Base-by-base conservation (phyloP, 2,329 filamentous ascomycete species). In the Fusarium nematophilum region DNA sequence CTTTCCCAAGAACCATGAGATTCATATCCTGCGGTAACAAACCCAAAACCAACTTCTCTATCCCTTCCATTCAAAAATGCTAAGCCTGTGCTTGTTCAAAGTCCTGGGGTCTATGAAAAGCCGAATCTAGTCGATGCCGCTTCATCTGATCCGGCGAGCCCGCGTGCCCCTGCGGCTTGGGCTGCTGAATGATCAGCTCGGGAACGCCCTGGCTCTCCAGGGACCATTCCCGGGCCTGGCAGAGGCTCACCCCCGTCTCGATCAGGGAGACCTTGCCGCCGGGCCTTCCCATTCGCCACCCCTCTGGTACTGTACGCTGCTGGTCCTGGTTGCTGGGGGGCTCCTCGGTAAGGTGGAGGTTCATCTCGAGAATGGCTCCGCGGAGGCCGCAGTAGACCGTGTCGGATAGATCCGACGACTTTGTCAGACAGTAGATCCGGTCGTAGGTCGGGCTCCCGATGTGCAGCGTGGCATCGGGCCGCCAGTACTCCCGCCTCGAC, bases 371-470 rank as follows among this genome's bases (percentile, higher is more conserved):
- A 3, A 85, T 70, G 6, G 75, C 75, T 9, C 80, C 81, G 5
- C 79, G 76, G 9, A 84, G 71, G 3, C 83, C 83, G 10, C 79
- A 76, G 68, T 83, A 85, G 36, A 86, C 75, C 7, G 76, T 78
- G 4, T 78, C 75, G 1, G 81, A 80, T 5, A 77, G 40, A 47
- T 83, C 80, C 0, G 79, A 80, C 0, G 79, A 70, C 40, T 81
- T 80, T 9, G 79, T 77, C 1, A 86, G 73, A 8, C 79, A 79
- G 70, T 81, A 81, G 17, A 84, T 63, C 9, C 70, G 65, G 37
- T 74, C 70, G 17, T 71, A 70, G 0, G 68, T 60, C 3, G 71
- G 59, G 7, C 65, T 67, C 3, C 74, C 74, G n/a, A 84, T 70
- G 68, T 80, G 80, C 21, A 83, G 67, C 7, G 76, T 80, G 39